phyloP scores from a whole-genome alignment of 352 stramenopile species.

The Phytophthora ohioensis region DNA sequence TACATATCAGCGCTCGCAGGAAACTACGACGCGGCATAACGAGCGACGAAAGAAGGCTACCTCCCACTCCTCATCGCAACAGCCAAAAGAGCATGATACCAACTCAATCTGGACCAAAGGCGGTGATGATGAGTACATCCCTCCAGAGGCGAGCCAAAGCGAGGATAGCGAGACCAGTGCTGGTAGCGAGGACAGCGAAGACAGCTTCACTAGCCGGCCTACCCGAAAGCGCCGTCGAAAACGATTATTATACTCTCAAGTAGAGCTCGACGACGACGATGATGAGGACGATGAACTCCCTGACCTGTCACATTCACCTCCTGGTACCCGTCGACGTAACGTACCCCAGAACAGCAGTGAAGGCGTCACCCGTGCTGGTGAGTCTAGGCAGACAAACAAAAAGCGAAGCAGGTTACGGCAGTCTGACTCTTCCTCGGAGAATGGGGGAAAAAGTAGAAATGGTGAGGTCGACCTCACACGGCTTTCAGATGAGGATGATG shows the following conservation, averaged over 20 bases:
- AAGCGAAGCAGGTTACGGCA: slow-evolving; percentile 35
- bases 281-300: slow-evolving; percentile 57
- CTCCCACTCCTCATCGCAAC: slow-evolving; percentile 7
- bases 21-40: slow-evolving; percentile 6
- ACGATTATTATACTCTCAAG: slow-evolving; percentile 58
- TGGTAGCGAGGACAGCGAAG: slow-evolving; percentile 19
- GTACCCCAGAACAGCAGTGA: slow-evolving; percentile 8
- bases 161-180: slow-evolving; percentile 26
- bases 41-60: neutral
- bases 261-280: slow-evolving; percentile 53
- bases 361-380: slow-evolving; percentile 1
- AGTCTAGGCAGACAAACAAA: slow-evolving; percentile 19
- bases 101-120: slow-evolving; percentile 29
- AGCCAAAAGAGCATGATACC: slow-evolving; percentile 15
- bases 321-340: slow-evolving; percentile 10
- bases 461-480: slow-evolving; percentile 36
- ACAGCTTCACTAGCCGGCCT: slow-evolving; percentile 10
- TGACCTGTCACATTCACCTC: slow-evolving; percentile 41
- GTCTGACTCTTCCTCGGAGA: slow-evolving; percentile 8
- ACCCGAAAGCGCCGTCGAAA: slow-evolving; percentile 45
- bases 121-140: slow-evolving; percentile 39
- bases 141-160: slow-evolving; percentile 30
- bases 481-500: slow-evolving; percentile 24
- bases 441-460: slow-evolving; percentile 14
- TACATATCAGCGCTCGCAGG: neutral